A percentile compares a stretch with the other conserved stretches of the same genome.
Conservation (phyloP, 495 filamentous ascomycete genomes). For the Bombardia bombarda region DNA sequence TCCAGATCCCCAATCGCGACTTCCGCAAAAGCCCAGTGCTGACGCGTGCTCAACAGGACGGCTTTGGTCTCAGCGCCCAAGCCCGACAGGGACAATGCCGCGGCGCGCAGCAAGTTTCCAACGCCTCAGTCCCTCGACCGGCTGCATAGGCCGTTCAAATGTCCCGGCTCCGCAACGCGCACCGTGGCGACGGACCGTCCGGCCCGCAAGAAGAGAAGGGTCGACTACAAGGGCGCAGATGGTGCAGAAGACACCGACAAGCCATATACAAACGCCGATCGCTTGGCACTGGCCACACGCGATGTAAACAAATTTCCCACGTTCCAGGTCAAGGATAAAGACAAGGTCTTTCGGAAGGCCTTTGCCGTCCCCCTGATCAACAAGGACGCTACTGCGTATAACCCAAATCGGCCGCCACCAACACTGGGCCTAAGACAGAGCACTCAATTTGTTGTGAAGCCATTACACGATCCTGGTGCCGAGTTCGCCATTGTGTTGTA, state of each 20-base stretch:
- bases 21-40: neutral
- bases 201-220: slow-evolving; percentile 74
- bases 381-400: slow-evolving; percentile 64
- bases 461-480: slow-evolving; percentile 88
- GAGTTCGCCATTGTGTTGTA: slow-evolving; percentile 96
- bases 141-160: slow-evolving; percentile 84
- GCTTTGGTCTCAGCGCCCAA: slow-evolving; percentile 10
- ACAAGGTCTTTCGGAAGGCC: slow-evolving; percentile 65
- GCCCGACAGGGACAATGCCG: slow-evolving; percentile 22
- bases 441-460: slow-evolving; percentile 77
- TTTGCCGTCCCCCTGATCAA: slow-evolving; percentile 84
- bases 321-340: slow-evolving; percentile 85
- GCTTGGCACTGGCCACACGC: slow-evolving; percentile 75
- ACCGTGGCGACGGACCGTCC: slow-evolving; percentile 73
- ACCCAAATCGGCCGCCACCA: slow-evolving; percentile 70
- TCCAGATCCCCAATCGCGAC: too few relatives aligned
- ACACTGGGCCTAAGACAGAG: slow-evolving; percentile 80
- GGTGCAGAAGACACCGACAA: slow-evolving; percentile 65
- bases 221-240: slow-evolving; percentile 83
- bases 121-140: slow-evolving; percentile 52
- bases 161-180: slow-evolving; percentile 70
- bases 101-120: slow-evolving; percentile 24
- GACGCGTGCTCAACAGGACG: slow-evolving; percentile 1
- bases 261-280: slow-evolving; percentile 81
- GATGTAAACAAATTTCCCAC: slow-evolving; percentile 87